Evolutionary conservation across 2,329 filamentous ascomycete species (phyloP).

Genomic region (Epichloe elymi): DNA sequence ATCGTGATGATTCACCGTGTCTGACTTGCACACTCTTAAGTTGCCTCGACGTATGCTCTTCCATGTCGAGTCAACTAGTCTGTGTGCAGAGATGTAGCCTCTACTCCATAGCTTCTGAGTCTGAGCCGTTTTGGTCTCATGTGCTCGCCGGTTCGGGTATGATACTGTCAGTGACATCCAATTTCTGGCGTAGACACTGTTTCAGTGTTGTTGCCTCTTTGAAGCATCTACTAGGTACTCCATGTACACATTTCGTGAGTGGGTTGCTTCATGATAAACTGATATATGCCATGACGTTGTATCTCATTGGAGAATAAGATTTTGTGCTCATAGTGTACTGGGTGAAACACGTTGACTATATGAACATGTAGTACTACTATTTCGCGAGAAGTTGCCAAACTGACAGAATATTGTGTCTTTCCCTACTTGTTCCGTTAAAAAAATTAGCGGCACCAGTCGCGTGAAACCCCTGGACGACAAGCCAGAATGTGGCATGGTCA

Average conservation of each 20-base stretch:
- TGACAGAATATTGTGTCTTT: too few relatives aligned
- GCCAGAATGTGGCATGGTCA: not conserved
- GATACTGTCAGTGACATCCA: conserved; percentile 18
- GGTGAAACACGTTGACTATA: too few relatives aligned
- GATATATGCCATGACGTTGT: conserved; percentile 11
- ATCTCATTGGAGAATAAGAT: too few relatives aligned
- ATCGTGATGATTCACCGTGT: not conserved
- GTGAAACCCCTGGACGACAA: too few relatives aligned
- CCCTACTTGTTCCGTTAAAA: not conserved
- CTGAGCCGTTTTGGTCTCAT: conserved; percentile 38
- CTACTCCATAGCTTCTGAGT: conserved; percentile 26
- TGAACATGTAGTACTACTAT: too few relatives aligned
- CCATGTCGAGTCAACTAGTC: conserved; percentile 92
- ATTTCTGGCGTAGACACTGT: conserved; percentile 13
- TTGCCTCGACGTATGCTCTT: conserved; percentile 63
- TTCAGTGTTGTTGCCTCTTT: conserved; percentile 15
- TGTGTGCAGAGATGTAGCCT: conserved; percentile 72
- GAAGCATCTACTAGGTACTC: conserved; percentile 24
- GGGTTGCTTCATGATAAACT: conserved; percentile 14
- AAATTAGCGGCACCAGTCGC: not conserved
- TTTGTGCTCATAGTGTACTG: too few relatives aligned
- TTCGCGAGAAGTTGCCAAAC: too few relatives aligned
- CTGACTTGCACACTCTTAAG: conserved; percentile 79
- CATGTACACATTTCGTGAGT: conserved; percentile 15
- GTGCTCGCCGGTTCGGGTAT: conserved; percentile 15